Base-by-base conservation (phyloP, 208 protist species). In the Blastocrithidia nonstop region DNA sequence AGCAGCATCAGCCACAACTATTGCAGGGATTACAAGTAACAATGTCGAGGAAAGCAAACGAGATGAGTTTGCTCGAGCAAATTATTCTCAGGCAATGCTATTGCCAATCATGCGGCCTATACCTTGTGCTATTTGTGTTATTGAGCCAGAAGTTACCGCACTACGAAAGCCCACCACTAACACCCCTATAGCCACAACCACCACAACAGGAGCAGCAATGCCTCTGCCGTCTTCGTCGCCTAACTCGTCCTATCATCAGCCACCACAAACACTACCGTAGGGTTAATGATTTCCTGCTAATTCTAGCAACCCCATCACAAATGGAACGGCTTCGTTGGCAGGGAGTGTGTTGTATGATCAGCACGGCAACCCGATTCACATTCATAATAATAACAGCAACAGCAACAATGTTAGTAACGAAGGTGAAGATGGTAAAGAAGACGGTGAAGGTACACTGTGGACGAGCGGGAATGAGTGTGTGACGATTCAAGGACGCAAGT, bases 121-220 rank as follows among this genome's bases (percentile, higher is more conserved):
- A 15, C 81, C 81, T 2, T 90, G 78, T 48, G 81, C 71, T 1
- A 52, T 90, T 15, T 86, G 81, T 66, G 62, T 84, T 29, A 57
- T 84, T 25, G 76, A 90, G 38, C 62, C 75, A 0, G 76, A 87
- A 15, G 50, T 20, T 7, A 48, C 50, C 1, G n/a, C n/a, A n/a
- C n/a, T n/a, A n/a, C n/a, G n/a, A n/a, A n/a, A n/a, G n/a, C n/a
- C n/a, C n/a, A n/a, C n/a, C n/a, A n/a, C n/a, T n/a, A n/a, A n/a
- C n/a, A n/a, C n/a, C n/a, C n/a, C n/a, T n/a, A n/a, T n/a, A 42
- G 45, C n/a, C 57, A 53, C 35, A 61, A 22, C 41, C 15, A 26
- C 2, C 15, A 35, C 8, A 50, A 42, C 45, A 19, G 4, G 16
- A 44, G 9, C 27, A 3, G 27, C 49, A 19, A 21, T 24, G 13